These are phyloP conservation scores for Dendrobium nobile DNA, from an alignment of 106 monocot species.

Conservation along the genomic window DNA sequence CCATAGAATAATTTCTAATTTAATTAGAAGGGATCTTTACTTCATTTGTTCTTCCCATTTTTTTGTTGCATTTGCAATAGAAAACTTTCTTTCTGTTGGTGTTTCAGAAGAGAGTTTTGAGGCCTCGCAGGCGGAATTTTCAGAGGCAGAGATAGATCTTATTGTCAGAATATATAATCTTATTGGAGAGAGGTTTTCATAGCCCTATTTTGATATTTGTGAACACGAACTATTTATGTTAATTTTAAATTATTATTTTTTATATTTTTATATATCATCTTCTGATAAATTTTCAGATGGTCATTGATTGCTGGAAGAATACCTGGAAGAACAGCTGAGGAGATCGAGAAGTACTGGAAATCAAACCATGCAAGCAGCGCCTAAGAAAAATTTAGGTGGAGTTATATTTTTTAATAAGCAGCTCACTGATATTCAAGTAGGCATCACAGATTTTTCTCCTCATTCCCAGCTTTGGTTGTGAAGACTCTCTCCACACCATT, in stretches of 20 bases:
- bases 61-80: not conserved
- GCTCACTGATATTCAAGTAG: no score
- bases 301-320: slow-evolving; percentile 52
- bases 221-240: no score
- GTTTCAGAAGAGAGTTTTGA: not conserved
- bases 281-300: slow-evolving; percentile 29
- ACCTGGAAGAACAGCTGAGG: slow-evolving; percentile 55
- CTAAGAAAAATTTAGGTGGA: not conserved
- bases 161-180: slow-evolving; percentile 51
- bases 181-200: slow-evolving; percentile 41
- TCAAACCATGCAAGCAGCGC: slow-evolving; percentile 11
- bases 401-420: no score
- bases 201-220: not conserved
- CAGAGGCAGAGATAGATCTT: slow-evolving; percentile 52
- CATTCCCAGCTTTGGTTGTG: no score
- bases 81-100: not conserved
- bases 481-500: no score
- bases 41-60: not conserved
- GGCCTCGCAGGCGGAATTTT: slow-evolving; percentile 15
- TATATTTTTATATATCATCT: not conserved
- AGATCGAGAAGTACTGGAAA: slow-evolving; percentile 62
- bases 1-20: no score
- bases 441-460: no score
- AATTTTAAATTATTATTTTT: not conserved
- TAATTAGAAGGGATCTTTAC: no score